These are phyloP conservation scores for Rubus parviflorus DNA, from an alignment of 306 rosid species.

Conservation along the genomic window DNA sequence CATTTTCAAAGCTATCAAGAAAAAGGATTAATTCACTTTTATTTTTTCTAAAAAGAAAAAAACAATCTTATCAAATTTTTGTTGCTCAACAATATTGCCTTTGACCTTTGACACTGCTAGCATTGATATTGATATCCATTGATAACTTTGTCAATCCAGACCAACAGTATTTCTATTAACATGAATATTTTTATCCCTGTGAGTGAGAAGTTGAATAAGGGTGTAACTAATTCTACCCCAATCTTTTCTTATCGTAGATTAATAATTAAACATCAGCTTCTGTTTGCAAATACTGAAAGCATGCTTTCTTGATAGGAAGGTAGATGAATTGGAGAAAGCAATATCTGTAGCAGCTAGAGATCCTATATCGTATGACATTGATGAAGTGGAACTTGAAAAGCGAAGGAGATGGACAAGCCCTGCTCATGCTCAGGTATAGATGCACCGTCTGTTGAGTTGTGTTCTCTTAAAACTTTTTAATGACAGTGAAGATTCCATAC, in stretches of 20 bases:
- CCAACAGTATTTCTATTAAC: not conserved
- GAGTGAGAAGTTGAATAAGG: not conserved
- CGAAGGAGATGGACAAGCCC: constrained; percentile 88
- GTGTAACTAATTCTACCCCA: not conserved
- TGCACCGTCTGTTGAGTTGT: constrained; percentile 8
- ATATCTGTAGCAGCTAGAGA: constrained; percentile 90
- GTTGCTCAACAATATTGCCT: not conserved
- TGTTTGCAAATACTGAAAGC: constrained; percentile 51
- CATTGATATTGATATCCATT: not conserved
- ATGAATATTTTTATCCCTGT: not conserved
- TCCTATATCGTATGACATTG: constrained; percentile 87
- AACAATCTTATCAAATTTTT: not conserved
- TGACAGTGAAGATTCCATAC: constrained; percentile 18
- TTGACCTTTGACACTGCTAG: not conserved
- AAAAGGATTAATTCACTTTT: not conserved
- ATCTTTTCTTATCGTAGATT: not conserved
- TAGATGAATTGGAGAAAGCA: constrained; percentile 94
- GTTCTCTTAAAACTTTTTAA: constrained; percentile 19
- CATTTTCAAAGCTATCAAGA: not conserved
- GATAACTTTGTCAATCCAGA: not conserved
- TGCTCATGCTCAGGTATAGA: constrained; percentile 80
- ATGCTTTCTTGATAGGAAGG: constrained; percentile 87
- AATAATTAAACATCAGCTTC: not conserved
- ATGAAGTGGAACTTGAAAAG: constrained; percentile 80
- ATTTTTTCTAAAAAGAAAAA: not conserved